phyloP scores from a whole-genome alignment of 2,329 filamentous ascomycete genomes.

The Epichloe sp. region DNA sequence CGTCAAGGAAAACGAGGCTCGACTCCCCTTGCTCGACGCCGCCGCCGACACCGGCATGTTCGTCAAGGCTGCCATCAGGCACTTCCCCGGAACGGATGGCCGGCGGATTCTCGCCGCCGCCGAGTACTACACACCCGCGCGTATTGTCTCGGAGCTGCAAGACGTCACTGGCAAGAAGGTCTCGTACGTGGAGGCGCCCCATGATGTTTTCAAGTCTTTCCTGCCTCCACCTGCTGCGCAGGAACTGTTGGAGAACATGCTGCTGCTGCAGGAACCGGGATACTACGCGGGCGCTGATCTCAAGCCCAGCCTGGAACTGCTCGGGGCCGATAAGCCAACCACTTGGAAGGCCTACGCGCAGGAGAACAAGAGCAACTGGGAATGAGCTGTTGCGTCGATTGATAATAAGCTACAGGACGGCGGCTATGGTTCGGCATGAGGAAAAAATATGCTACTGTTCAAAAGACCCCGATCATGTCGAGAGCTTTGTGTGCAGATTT shows the following conservation, averaged over 20 bases:
- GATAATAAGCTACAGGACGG: background rate
- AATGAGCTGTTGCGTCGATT: background rate
- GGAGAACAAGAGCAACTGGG: constrained; percentile 18
- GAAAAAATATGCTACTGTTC: no score
- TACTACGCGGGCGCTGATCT: constrained; percentile 26
- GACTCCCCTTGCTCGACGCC: constrained; percentile 25
- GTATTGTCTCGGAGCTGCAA: constrained; percentile 21
- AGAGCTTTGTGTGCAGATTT: no score
- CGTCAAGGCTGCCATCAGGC: constrained; percentile 21
- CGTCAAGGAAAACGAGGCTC: constrained; percentile 16
- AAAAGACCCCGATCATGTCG: no score
- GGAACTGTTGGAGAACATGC: constrained; percentile 29
- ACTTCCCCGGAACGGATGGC: constrained; percentile 19
- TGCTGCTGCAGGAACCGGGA: constrained; percentile 27
- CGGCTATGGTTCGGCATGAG: no score
- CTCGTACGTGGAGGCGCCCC: constrained; percentile 16
- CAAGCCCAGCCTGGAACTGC: constrained; percentile 17
- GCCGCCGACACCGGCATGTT: constrained; percentile 27
- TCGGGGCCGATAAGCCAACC: constrained; percentile 22
- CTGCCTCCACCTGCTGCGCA: constrained; percentile 15
- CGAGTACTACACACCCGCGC: constrained; percentile 21
- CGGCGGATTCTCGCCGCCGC: constrained; percentile 23
- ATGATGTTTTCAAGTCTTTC: constrained; percentile 23
- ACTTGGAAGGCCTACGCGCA: constrained; percentile 25
- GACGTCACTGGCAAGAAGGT: constrained; percentile 22